A percentile compares a stretch with the other conserved stretches of the same genome.
phyloP scores from a whole-genome alignment of 495 filamentous ascomycete genomes.

The Penicillium dipodomyicola region DNA sequence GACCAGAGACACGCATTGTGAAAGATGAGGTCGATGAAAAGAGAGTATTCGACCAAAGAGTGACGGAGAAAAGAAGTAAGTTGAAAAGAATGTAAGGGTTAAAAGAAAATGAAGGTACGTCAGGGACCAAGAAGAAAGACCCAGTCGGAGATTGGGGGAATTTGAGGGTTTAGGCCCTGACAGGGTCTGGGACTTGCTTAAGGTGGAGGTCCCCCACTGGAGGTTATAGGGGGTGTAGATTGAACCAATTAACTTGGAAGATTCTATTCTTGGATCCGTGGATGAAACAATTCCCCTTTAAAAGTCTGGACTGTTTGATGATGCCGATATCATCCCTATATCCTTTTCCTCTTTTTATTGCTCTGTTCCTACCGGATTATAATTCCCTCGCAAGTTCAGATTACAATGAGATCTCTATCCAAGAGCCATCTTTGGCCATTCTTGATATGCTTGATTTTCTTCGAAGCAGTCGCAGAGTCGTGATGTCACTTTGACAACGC shows the following conservation, averaged over 20 bases:
- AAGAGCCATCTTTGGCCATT: background rate
- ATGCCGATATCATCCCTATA: background rate
- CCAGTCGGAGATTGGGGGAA: conserved; percentile 5
- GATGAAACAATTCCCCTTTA: conserved; percentile 19
- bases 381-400: background rate
- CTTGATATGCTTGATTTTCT: background rate
- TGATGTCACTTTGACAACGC: conserved; percentile 2
- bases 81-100: conserved; percentile 4
- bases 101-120: conserved; percentile 11
- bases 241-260: background rate
- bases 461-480: background rate
- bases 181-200: conserved; percentile 12
- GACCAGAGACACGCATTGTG: conserved; percentile 43
- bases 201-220: conserved; percentile 10
- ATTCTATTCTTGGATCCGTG: conserved; percentile 13
- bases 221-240: conserved; percentile 6
- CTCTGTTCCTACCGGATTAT: background rate
- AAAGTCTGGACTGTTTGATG: conserved; percentile 7
- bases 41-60: conserved; percentile 5
- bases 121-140: conserved; percentile 11
- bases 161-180: conserved; percentile 16
- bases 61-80: conserved; percentile 8
- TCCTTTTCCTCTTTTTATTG: background rate
- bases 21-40: conserved; percentile 18
- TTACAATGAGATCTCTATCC: background rate